Evolutionary conservation across 1,139 yeast genomes (phyloP).

Genomic region (Debaryomycetaceae sp.): DNA sequence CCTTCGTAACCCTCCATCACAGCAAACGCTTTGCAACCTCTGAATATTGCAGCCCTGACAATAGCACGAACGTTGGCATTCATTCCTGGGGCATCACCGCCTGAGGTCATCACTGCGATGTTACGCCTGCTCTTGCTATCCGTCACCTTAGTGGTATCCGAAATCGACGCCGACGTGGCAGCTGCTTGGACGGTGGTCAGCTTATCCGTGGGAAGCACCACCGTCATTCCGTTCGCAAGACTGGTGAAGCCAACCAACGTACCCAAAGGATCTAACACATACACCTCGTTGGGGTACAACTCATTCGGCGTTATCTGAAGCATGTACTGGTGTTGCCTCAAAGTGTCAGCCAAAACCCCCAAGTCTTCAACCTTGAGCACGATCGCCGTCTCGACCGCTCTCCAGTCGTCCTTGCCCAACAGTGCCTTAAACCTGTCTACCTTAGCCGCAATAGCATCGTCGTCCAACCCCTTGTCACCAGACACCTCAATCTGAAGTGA

Average conservation of each 20-base stretch:
- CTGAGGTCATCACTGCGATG: slow-evolving; percentile 83
- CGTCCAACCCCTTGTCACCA: slow-evolving; percentile 20
- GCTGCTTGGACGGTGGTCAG: not conserved
- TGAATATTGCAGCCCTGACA: slow-evolving; percentile 67
- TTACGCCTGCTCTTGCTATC: slow-evolving; percentile 31
- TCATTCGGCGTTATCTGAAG: slow-evolving; percentile 56
- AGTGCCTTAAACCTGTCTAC: slow-evolving; percentile 20
- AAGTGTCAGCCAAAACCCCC: slow-evolving; percentile 28
- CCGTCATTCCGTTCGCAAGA: slow-evolving; percentile 53
- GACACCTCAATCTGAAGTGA: slow-evolving; percentile 12
- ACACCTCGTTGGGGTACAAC: slow-evolving; percentile 63
- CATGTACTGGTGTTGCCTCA: slow-evolving; percentile 23
- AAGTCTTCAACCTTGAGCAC: slow-evolving; percentile 36
- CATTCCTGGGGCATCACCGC: slow-evolving; percentile 90
- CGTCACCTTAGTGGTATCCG: slow-evolving; percentile 10
- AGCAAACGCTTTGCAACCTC: slow-evolving; percentile 71
- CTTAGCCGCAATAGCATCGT: slow-evolving; percentile 9
- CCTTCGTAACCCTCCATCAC: slow-evolving; percentile 80
- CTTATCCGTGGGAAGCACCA: slow-evolving; percentile 38
- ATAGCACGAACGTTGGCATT: slow-evolving; percentile 80
- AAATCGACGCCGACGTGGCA: slow-evolving; percentile 5
- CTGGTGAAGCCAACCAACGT: slow-evolving; percentile 65
- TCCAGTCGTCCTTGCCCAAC: slow-evolving; percentile 43
- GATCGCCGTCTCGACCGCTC: slow-evolving; percentile 42
- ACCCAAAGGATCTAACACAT: slow-evolving; percentile 67